Evolutionary conservation across 2,329 filamentous ascomycete species (phyloP).

Genomic region (Pleomassaria siparia): DNA sequence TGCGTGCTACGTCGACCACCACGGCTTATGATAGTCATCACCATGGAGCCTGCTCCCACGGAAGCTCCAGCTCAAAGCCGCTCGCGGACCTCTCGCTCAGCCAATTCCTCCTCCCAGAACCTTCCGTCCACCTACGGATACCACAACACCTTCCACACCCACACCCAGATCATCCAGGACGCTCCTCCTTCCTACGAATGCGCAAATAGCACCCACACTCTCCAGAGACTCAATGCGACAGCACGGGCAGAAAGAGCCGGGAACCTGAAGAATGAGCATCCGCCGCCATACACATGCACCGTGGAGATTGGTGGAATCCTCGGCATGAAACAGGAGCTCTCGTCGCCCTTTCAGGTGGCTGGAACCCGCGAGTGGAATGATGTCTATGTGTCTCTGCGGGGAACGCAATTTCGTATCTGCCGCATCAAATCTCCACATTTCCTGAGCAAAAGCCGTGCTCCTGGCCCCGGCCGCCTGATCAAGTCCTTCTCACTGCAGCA

Average conservation of each 20-base stretch:
- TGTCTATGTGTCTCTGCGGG: constrained; percentile 65
- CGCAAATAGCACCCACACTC: constrained; percentile 24
- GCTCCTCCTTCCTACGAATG: constrained; percentile 37
- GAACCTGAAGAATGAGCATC: constrained; percentile 10
- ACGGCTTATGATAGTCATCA: no score
- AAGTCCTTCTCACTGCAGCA: constrained; percentile 72
- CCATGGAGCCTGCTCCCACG: constrained; percentile 1
- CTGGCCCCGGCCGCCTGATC: constrained; percentile 60
- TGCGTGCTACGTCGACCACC: not conserved
- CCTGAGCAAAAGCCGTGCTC: constrained; percentile 51
- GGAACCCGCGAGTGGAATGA: constrained; percentile 65
- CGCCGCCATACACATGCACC: constrained; percentile 42
- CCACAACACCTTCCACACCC: constrained; percentile 47
- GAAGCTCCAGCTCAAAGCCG: not conserved
- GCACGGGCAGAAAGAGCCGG: constrained; percentile 21
- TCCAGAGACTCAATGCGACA: constrained; percentile 23
- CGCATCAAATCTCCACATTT: constrained; percentile 58
- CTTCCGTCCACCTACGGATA: constrained; percentile 41
- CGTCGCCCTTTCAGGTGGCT: constrained; percentile 64
- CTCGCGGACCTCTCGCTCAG: constrained; percentile 1
- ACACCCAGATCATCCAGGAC: constrained; percentile 27
- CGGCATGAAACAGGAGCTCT: constrained; percentile 66
- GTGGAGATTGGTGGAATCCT: constrained; percentile 36
- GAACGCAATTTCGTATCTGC: constrained; percentile 69
- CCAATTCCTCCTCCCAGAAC: constrained; percentile 16